Evolutionary conservation across 2,329 filamentous ascomycete species (phyloP), one percentile per base, ranked within the genome.

Genomic region (Colletotrichum shisoi): DNA sequence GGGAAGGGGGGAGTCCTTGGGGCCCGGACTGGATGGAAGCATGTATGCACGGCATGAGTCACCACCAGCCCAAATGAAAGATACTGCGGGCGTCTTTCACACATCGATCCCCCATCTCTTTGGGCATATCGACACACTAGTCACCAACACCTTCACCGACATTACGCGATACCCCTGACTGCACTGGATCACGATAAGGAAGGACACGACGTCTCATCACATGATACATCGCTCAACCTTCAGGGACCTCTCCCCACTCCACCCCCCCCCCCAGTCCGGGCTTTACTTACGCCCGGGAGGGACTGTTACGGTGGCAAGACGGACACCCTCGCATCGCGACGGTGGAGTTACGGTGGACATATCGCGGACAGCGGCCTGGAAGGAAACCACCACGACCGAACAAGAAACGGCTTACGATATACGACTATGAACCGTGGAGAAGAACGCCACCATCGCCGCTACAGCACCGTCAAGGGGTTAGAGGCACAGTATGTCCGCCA

Each of bases 151-250:
- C 46, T 34, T 53, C 40, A 53, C 21, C 31, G 37, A 49, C 31
- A 24, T 67, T 57, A 68, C 66, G 66, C 67, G 66, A 67, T 54
- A 52, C 27, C 42, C 15, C 51, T 65, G 24, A 42, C 13, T 11
- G 57, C 42, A 19, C 42, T n/a, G 4, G 24, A 51, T n/a, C 19
- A 57, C 27, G 44, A 37, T 17, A 40, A 27, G 52, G 11, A 37
- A 1, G 6, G 11, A 39, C 17, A n/a, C 53, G 17, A 44, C 21
- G 42, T 19, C 24, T 17, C 56, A 63, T 70, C 68, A 70, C 68
- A 69, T 71, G 68, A 67, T 70, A 17, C 34, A 40, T 42, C 24
- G 39, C 37, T 56, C 53, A 37, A 13, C 27, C n/a, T 37, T n/a
- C 42, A 17, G n/a, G 52, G 19, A 15, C 1, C 11, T 19, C 24